Conservation (phyloP, 2,329 filamentous ascomycete species). For the Helotiales sp. region DNA sequence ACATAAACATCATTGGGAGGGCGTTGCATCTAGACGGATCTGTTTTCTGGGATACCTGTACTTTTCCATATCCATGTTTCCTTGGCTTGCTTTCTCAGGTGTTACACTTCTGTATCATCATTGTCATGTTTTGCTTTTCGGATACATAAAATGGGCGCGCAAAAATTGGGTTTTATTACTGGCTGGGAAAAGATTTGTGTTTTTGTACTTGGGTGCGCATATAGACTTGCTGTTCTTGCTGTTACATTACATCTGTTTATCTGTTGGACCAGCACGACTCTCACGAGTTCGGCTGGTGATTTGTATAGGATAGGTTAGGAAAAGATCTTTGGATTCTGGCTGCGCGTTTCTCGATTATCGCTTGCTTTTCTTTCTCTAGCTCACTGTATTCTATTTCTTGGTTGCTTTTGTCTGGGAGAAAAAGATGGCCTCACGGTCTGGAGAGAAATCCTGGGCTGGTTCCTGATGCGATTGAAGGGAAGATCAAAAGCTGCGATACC, state of each 20-base stretch:
- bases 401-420: background rate
- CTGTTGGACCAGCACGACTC: constrained; percentile 3
- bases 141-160: constrained; percentile 17
- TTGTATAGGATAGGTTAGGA: constrained; percentile 26
- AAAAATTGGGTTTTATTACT: constrained; percentile 13
- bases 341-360: constrained; percentile 1
- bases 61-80: constrained; percentile 11
- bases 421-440: background rate
- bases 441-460: constrained; percentile 9
- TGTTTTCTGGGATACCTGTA: constrained; percentile 9
- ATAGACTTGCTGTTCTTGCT: background rate
- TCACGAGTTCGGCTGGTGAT: constrained; percentile 19
- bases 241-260: background rate
- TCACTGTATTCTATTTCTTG: background rate
- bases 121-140: background rate
- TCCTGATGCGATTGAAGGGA: constrained; percentile 10
- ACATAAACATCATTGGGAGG: constrained; percentile 2
- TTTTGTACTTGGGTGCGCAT: constrained; percentile 9
- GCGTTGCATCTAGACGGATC: constrained; percentile 31
- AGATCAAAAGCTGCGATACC: constrained; percentile 15
- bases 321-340: constrained; percentile 7
- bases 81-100: constrained; percentile 9
- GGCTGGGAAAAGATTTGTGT: constrained; percentile 24
- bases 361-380: constrained; percentile 3
- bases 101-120: constrained; percentile 7